Evolutionary conservation across 495 filamentous ascomycete species (phyloP).

Genomic region (Neurospora sp.): DNA sequence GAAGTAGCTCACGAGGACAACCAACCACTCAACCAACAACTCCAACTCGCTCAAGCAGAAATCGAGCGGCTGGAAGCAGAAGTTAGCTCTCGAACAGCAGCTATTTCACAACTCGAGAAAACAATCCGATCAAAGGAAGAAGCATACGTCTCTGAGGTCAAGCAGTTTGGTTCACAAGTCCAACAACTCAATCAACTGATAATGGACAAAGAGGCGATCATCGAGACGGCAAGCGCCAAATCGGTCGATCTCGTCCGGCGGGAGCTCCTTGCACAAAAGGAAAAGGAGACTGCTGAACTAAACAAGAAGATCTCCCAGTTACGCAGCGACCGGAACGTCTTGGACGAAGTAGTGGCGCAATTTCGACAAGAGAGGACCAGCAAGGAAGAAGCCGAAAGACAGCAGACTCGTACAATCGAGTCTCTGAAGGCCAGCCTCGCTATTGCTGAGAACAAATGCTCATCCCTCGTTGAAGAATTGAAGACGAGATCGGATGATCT

Average conservation of each 20-base stretch:
- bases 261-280: slow-evolving; percentile 6
- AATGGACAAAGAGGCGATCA: slow-evolving; percentile 7
- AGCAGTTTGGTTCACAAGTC: slow-evolving; percentile 5
- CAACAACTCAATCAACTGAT: slow-evolving; percentile 11
- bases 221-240: not conserved
- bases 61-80: slow-evolving; percentile 3
- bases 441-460: not conserved
- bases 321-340: not conserved
- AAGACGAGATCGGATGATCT: not conserved
- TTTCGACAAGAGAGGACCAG: slow-evolving; percentile 2
- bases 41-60: not conserved
- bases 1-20: slow-evolving; percentile 1
- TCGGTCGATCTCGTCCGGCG: slow-evolving; percentile 1
- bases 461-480: not conserved
- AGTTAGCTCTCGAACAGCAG: slow-evolving; percentile 1
- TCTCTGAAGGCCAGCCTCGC: slow-evolving; percentile 2
- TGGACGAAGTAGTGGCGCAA: not conserved
- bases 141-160: not conserved
- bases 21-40: not conserved
- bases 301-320: not conserved
- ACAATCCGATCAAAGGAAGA: slow-evolving; percentile 8
- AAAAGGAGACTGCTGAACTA: slow-evolving; percentile 1
- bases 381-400: slow-evolving; percentile 5
- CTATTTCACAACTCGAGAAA: slow-evolving; percentile 8
- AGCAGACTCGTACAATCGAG: slow-evolving; percentile 5